Conservation (phyloP, 1,284 basidiomycete genomes). For the Testicularia cyperi region DNA sequence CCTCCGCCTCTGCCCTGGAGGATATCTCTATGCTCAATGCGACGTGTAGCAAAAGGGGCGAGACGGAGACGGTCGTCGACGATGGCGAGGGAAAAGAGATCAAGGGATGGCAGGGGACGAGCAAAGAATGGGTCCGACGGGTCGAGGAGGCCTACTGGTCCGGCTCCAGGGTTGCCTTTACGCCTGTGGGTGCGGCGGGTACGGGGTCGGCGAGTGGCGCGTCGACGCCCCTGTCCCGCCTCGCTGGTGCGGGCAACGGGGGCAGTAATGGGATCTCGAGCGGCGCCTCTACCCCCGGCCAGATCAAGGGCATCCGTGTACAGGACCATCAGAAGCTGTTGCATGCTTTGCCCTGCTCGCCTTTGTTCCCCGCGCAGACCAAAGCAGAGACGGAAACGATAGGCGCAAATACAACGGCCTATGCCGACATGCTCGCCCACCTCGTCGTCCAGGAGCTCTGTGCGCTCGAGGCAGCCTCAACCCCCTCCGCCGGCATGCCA, state of each 20-base stretch:
- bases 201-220: slow-evolving; percentile 2
- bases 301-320: slow-evolving; percentile 15
- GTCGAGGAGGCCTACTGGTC: slow-evolving; percentile 58
- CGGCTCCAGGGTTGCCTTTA: slow-evolving; percentile 32
- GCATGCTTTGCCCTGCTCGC: slow-evolving; percentile 5
- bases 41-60: not conserved
- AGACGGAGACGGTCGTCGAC: not conserved
- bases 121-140: slow-evolving; percentile 53
- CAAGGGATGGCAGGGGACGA: slow-evolving; percentile 57
- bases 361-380: too few species aligned
- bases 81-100: slow-evolving; percentile 11
- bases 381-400: not conserved
- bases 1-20: not conserved
- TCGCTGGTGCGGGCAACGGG: not conserved
- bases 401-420: slow-evolving; percentile 12
- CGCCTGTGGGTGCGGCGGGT: slow-evolving; percentile 25
- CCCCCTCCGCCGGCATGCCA: slow-evolving; percentile 57
- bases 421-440: slow-evolving; percentile 64
- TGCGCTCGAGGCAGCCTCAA: slow-evolving; percentile 17
- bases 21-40: not conserved
- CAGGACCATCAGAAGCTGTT: slow-evolving; percentile 20
- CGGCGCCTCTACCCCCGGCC: slow-evolving; percentile 18
- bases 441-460: slow-evolving; percentile 64
- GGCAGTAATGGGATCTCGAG: too few species aligned
- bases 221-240: slow-evolving; percentile 11